Evolutionary conservation across 768 basidiomycete species (phyloP).

Genomic region (Podaxis mareebaensis): DNA sequence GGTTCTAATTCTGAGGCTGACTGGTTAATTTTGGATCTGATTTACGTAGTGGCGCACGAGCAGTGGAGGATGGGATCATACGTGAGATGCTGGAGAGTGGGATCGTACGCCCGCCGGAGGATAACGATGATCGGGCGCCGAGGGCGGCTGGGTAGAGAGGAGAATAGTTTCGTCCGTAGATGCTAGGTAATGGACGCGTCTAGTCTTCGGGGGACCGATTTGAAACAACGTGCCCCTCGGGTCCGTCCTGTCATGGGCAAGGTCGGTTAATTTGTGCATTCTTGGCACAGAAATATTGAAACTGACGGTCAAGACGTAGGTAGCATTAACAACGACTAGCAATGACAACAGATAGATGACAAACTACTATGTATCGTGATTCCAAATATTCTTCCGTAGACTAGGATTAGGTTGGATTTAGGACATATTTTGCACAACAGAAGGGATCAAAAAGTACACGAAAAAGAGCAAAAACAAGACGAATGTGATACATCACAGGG

Average conservation of each 20-base stretch:
- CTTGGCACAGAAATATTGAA: too few relatives aligned
- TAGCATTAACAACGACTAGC: neutral
- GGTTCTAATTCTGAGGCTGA: too few relatives aligned
- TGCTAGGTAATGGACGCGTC: neutral
- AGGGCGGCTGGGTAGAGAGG: slow-evolving; percentile 23
- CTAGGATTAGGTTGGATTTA: too few relatives aligned
- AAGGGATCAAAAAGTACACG: too few relatives aligned
- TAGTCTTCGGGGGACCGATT: neutral
- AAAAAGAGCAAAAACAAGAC: neutral
- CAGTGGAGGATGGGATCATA: slow-evolving; percentile 45
- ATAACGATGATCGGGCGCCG: slow-evolving; percentile 29
- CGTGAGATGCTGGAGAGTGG: slow-evolving; percentile 58
- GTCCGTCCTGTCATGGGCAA: too few relatives aligned
- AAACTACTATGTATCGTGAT: too few relatives aligned
- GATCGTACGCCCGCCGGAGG: slow-evolving; percentile 49
- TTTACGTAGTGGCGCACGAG: slow-evolving; percentile 44
- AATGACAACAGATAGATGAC: neutral
- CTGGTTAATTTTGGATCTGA: too few relatives aligned
- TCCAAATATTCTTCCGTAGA: too few relatives aligned
- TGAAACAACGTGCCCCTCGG: too few relatives aligned
- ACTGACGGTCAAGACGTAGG: too few relatives aligned
- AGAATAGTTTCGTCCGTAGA: neutral
- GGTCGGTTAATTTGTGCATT: too few relatives aligned
- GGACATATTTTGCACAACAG: too few relatives aligned
- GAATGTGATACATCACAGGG: neutral